Evolutionary conservation across 1,284 basidiomycete genomes (phyloP).

Genomic region (Albatrellus sp.): DNA sequence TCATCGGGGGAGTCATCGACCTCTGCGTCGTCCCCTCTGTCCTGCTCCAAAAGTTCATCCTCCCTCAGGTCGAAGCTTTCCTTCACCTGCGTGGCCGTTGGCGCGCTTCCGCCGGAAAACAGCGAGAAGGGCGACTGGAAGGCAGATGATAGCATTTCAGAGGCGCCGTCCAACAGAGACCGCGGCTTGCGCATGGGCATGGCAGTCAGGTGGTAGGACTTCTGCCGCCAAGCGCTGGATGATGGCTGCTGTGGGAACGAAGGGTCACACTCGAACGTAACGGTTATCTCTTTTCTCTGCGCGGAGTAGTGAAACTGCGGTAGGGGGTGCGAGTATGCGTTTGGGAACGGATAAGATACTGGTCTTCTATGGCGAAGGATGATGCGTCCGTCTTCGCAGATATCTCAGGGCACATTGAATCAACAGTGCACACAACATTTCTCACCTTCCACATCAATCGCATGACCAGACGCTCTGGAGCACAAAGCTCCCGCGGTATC

Average conservation of each 20-base stretch:
- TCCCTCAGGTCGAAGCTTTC: conserved; percentile 59
- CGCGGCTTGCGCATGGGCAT: conserved; percentile 55
- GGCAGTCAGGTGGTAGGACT: conserved; percentile 47
- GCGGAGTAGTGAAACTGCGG: conserved; percentile 53
- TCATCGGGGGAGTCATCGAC: conserved; percentile 57
- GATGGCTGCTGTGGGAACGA: conserved; percentile 32
- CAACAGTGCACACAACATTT: conserved; percentile 1
- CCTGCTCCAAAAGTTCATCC: conserved; percentile 65
- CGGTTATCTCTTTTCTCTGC: conserved; percentile 43
- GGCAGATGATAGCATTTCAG: conserved; percentile 45
- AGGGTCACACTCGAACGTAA: conserved; percentile 51
- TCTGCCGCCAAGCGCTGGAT: conserved; percentile 38
- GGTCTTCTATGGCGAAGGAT: conserved; percentile 67
- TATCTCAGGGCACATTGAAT: conserved; percentile 4
- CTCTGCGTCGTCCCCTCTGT: conserved; percentile 63
- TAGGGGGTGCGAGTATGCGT: conserved; percentile 60
- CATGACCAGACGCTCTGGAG: conserved; percentile 67
- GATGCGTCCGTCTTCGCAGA: conserved; percentile 38
- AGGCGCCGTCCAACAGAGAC: conserved; percentile 56
- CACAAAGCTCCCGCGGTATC: conserved; percentile 64
- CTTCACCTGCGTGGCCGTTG: conserved; percentile 35
- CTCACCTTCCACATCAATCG: conserved; percentile 62
- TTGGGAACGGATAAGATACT: conserved; percentile 61
- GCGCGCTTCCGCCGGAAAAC: conserved; percentile 19
- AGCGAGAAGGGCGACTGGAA: conserved; percentile 38